A percentile compares a stretch with the other conserved stretches of the same genome.
Evolutionary conservation across 1,284 basidiomycete genomes (phyloP).

Genomic region (Ustilago cynodontis): DNA sequence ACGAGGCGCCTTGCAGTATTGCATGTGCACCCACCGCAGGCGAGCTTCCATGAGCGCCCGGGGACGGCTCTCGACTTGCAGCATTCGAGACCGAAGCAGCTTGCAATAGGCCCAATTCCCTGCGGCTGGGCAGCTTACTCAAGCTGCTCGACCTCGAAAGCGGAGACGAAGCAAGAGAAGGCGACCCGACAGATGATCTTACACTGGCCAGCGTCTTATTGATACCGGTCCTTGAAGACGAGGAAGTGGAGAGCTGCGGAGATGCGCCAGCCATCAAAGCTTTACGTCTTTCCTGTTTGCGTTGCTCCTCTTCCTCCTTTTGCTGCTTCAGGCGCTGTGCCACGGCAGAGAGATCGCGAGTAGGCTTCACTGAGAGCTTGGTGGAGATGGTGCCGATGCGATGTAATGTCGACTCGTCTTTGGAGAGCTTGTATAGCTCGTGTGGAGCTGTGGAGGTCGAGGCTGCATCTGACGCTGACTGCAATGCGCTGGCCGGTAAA

Average conservation of each 20-base stretch:
- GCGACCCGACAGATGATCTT: conserved; percentile 3
- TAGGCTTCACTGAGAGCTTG: conserved; percentile 44
- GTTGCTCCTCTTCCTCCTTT: conserved; percentile 48
- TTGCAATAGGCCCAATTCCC: conserved; percentile 11
- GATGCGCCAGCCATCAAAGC: conserved; percentile 44
- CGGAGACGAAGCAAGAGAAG: conserved; percentile 16
- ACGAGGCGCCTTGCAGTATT: conserved; percentile 16
- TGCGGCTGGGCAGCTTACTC: conserved; percentile 30
- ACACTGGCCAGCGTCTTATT: conserved; percentile 28
- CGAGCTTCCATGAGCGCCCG: conserved; percentile 4
- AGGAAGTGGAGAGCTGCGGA: conserved; percentile 17
- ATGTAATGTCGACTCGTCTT: conserved; percentile 38
- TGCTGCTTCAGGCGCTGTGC: conserved; percentile 51
- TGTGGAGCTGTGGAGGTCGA: conserved; percentile 36
- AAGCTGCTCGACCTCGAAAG: conserved; percentile 42
- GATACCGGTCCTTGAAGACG: conserved; percentile 22
- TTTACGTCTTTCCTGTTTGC: conserved; percentile 41
- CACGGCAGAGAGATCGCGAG: conserved; percentile 37
- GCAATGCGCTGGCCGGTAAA: conserved; percentile 9
- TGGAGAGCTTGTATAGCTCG: conserved; percentile 41
- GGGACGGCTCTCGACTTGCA: conserved; percentile 27
- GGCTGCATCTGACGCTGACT: background rate
- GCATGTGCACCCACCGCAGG: background rate
- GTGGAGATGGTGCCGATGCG: conserved; percentile 35
- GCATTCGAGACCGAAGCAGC: conserved; percentile 17